Base-by-base conservation (phyloP, 2,329 filamentous ascomycete genomes). In the Clonostachys sp. region DNA sequence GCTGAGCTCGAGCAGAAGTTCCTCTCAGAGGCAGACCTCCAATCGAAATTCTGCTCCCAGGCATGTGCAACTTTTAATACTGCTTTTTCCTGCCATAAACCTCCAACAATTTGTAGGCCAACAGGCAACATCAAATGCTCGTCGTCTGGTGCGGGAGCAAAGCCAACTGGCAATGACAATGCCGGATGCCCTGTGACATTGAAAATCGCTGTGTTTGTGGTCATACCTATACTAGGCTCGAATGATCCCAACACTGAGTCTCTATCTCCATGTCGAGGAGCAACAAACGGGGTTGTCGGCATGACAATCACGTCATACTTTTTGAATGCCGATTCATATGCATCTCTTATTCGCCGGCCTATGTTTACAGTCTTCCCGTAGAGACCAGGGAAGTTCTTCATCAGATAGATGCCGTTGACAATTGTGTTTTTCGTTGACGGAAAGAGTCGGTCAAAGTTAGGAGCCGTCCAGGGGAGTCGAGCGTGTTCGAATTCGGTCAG, bases 111-210 rank as follows among this genome's bases (percentile, higher is more conserved):
- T 54, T 82, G 77, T 66, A 81, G 67, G 1, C 77, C 74, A 1
- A 80, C 74, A 0, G 77, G 78, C 17, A 81, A 55, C 47, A 58
- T 50, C 1, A 72, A 65, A 0, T 55, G 52, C 8, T 56, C 46
- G 12, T 71, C 67, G 45, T 75, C 67, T 13, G 55, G 49, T 2
- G 71, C 50, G 1, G 72, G 65, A 3, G 71, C 61, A 53, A 73
- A 69, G 0, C 78, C 77, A 34, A 77, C 63, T 0, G 77, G 78
- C 42, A 81, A 61, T 1, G 72, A 68, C 51, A 82, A 56, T 0
- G 76, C 79, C 0, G 79, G 78, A 51, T 81, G 78, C 0, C 78
- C 78, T 0, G 77, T 81, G 3, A 75, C 67, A 53, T 82, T 78
- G 58, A 82, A 82, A 4, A 73, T 67, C 10, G 74, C 73, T 5